Percentiles rank a stretch among this genome's conserved stretches.
Conservation (phyloP, 768 basidiomycete species). For the Tricholoma flavovirens region DNA sequence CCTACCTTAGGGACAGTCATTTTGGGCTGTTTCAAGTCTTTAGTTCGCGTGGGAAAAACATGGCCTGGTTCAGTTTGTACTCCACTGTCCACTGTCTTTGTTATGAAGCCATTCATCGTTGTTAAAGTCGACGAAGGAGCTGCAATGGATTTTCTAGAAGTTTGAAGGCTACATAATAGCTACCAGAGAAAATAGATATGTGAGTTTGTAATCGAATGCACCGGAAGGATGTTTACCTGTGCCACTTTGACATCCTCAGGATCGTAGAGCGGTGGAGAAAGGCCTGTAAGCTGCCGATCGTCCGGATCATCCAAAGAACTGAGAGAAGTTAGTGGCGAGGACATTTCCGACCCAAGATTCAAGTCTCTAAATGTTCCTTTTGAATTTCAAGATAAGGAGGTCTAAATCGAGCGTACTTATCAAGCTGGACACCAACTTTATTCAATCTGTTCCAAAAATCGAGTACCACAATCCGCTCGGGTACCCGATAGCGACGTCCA, state of each 20-base stretch:
- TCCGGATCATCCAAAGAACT: slow-evolving; percentile 66
- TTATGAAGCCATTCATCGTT: slow-evolving; percentile 9
- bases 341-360: slow-evolving; percentile 45
- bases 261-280: slow-evolving; percentile 24
- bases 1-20: slow-evolving; percentile 12
- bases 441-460: slow-evolving; percentile 93
- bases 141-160: slow-evolving; percentile 11
- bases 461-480: slow-evolving; percentile 84
- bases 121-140: slow-evolving; percentile 1
- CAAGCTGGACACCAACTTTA: slow-evolving; percentile 33
- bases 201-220: background rate
- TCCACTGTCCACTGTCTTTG: slow-evolving; percentile 20
- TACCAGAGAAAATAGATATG: slow-evolving; percentile 12
- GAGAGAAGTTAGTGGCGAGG: slow-evolving; percentile 69
- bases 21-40: slow-evolving; percentile 12
- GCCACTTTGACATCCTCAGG: slow-evolving; percentile 53
- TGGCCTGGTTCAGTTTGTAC: slow-evolving; percentile 27
- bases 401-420: slow-evolving; percentile 31
- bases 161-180: slow-evolving; percentile 36
- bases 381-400: background rate
- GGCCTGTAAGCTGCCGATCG: slow-evolving; percentile 26
- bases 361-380: slow-evolving; percentile 25
- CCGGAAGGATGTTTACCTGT: slow-evolving; percentile 33
- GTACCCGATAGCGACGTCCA: slow-evolving; percentile 86
- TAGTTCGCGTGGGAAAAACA: slow-evolving; percentile 12